Evolutionary conservation across 805 yeast genomes (phyloP).

Genomic region (Torulaspora gathmanii): DNA sequence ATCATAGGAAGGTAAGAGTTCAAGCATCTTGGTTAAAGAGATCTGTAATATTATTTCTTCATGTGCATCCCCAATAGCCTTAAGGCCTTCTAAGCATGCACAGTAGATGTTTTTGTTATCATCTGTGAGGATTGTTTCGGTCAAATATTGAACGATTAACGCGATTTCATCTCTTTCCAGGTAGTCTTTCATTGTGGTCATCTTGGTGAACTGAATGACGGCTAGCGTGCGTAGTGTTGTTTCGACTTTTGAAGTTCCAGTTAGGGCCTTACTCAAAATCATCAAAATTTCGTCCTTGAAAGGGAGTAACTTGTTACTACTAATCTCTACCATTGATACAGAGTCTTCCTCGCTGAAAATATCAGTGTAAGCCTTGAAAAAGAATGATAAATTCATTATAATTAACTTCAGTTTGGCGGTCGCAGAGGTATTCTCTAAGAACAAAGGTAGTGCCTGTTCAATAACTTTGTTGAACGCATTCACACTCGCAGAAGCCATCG

Average conservation of each 20-base stretch:
- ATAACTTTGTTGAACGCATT: conserved; percentile 46
- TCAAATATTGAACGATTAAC: conserved; percentile 59
- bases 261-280: conserved; percentile 62
- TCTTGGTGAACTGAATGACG: conserved; percentile 55
- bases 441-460: conserved; percentile 42
- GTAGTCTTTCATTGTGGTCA: conserved; percentile 48
- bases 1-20: conserved; percentile 43
- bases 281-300: conserved; percentile 66
- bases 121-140: conserved; percentile 54
- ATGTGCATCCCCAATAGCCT: conserved; percentile 35
- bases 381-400: conserved; percentile 55
- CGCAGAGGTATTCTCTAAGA: conserved; percentile 40
- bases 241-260: conserved; percentile 63
- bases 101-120: conserved; percentile 48
- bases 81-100: conserved; percentile 53
- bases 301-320: conserved; percentile 39
- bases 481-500: conserved; percentile 47
- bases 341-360: conserved; percentile 34
- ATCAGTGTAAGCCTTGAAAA: conserved; percentile 47
- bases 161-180: conserved; percentile 53
- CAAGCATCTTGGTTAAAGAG: conserved; percentile 49
- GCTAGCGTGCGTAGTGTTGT: conserved; percentile 65
- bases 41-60: conserved; percentile 44
- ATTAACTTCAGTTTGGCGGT: conserved; percentile 55
- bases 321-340: background rate